These are phyloP conservation scores for Solanum raphanifolium DNA, from an alignment of 257 asterid species.

Conservation along the genomic window DNA sequence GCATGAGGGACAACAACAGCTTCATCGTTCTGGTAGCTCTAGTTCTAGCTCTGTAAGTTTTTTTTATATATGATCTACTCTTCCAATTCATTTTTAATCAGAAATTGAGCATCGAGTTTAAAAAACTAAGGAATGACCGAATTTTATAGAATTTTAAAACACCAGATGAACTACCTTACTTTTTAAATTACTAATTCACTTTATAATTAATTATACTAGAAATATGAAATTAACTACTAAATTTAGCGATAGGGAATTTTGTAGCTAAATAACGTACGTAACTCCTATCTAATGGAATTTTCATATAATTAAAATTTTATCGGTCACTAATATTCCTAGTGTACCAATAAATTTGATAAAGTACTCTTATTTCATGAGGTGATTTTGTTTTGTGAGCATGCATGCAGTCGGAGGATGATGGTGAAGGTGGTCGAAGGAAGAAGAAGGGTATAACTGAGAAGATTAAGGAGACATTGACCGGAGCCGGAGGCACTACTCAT, in stretches of 20 bases:
- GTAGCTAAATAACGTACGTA: background rate
- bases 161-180: background rate
- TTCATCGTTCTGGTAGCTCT: conserved; percentile 10
- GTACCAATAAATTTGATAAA: background rate
- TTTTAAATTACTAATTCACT: background rate
- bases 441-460: background rate
- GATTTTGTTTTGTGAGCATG: background rate
- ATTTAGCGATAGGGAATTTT: too few relatives aligned
- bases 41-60: conserved; percentile 2
- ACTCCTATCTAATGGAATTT: too few relatives aligned
- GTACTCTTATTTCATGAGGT: background rate
- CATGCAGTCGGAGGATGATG: background rate
- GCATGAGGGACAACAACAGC: background rate
- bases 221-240: too few relatives aligned
- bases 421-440: background rate
- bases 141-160: background rate
- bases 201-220: too few relatives aligned
- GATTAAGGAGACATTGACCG: background rate
- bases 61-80: background rate
- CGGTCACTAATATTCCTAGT: background rate
- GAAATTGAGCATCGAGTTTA: background rate
- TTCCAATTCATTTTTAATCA: background rate
- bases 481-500: background rate
- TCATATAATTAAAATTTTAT: too few relatives aligned
- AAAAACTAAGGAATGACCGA: background rate